Percentiles rank a stretch among this genome's conserved stretches.
phyloP scores from a whole-genome alignment of 805 yeast species.

The Metschnikowia bowlesiae region DNA sequence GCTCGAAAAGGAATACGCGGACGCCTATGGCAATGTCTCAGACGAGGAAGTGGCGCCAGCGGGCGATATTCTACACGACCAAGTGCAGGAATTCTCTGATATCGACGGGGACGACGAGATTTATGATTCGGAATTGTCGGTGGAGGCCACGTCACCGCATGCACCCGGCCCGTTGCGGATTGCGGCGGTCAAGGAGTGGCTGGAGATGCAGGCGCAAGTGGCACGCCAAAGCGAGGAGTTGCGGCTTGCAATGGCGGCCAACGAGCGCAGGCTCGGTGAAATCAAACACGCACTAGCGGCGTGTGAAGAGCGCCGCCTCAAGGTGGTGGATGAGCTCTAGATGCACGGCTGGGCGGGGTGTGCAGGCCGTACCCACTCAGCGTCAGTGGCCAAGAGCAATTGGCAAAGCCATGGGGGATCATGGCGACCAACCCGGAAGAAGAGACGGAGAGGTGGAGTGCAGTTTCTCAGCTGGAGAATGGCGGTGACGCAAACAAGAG shows the following conservation, averaged over 20 bases:
- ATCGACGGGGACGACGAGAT: slow-evolving; percentile 3
- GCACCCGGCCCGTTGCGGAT: not conserved
- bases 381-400: too few species aligned
- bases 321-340: too few species aligned
- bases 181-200: not conserved
- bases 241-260: not conserved
- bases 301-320: too few species aligned
- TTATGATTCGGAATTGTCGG: slow-evolving; percentile 14
- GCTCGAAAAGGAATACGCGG: slow-evolving; percentile 12
- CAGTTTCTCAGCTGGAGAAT: too few species aligned
- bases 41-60: slow-evolving; percentile 5
- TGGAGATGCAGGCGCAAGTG: not conserved
- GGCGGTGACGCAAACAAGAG: too few species aligned
- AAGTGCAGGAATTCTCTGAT: not conserved
- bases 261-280: not conserved
- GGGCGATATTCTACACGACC: not conserved
- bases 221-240: too few species aligned
- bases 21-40: slow-evolving; percentile 11
- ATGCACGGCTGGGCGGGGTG: too few species aligned
- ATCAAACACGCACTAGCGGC: too few species aligned
- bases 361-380: too few species aligned
- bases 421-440: too few species aligned
- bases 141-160: not conserved
- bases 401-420: too few species aligned
- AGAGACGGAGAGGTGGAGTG: too few species aligned